Percentiles rank a stretch among this genome's conserved stretches.
Conservation (phyloP, 495 filamentous ascomycete genomes). For the Trichoderma orchidacearum region DNA sequence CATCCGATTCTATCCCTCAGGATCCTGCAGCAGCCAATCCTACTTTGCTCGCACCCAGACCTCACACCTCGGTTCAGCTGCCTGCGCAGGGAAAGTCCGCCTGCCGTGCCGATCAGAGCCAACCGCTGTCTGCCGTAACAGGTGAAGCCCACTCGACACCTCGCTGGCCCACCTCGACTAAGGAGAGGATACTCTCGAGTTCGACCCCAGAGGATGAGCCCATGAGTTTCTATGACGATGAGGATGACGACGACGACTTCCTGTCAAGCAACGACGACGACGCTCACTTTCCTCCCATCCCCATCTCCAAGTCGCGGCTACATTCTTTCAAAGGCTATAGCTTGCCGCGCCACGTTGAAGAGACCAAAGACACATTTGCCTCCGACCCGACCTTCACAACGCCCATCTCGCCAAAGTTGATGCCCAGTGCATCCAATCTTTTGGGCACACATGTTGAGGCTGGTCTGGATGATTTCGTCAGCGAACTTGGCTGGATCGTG, state of each 20-base stretch:
- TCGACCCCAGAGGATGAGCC: constrained; percentile 7
- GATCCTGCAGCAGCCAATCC: neutral
- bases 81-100: too few relatives aligned
- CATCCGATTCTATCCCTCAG: neutral
- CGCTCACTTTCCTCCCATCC: constrained; percentile 2
- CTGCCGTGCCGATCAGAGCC: neutral
- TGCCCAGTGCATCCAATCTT: constrained; percentile 11
- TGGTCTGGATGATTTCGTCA: constrained; percentile 27
- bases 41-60: neutral
- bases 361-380: constrained; percentile 6
- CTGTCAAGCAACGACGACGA: constrained; percentile 8
- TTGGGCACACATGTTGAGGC: constrained; percentile 19
- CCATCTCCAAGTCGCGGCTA: neutral
- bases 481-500: constrained; percentile 33
- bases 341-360: constrained; percentile 19
- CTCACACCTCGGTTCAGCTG: neutral
- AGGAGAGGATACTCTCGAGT: neutral
- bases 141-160: neutral
- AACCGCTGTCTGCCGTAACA: neutral
- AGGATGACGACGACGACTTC: constrained; percentile 21
- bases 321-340: constrained; percentile 27
- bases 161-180: constrained; percentile 20
- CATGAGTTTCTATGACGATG: constrained; percentile 28
- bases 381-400: neutral
- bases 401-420: neutral